These are phyloP conservation scores for Veloboletus limbatus DNA, from an alignment of 1,284 basidiomycete species.

Conservation along the genomic window DNA sequence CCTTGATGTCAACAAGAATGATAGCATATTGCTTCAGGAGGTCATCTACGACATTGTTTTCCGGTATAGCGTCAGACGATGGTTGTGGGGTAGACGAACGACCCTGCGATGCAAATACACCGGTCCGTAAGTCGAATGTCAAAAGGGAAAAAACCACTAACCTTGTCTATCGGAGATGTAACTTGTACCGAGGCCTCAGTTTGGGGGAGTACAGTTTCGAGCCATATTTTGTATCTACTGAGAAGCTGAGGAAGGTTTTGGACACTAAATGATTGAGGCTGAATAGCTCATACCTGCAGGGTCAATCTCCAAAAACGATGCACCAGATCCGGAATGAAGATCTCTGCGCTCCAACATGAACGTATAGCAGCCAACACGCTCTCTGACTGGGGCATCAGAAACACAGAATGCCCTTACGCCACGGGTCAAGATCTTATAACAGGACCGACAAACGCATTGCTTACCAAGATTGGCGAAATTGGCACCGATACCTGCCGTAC, in stretches of 20 bases:
- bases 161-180: slow-evolving; percentile 31
- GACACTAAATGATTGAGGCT: not conserved
- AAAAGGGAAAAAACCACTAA: slow-evolving; percentile 1
- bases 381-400: slow-evolving; percentile 61
- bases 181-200: slow-evolving; percentile 34
- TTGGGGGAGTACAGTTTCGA: slow-evolving; percentile 48
- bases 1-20: slow-evolving; percentile 62
- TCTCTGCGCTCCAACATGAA: slow-evolving; percentile 80
- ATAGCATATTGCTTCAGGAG: slow-evolving; percentile 59
- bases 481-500: slow-evolving; percentile 43
- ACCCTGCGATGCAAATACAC: slow-evolving; percentile 21
- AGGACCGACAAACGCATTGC: not conserved
- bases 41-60: slow-evolving; percentile 61
- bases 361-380: slow-evolving; percentile 72
- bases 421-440: slow-evolving; percentile 22
- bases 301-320: slow-evolving; percentile 87
- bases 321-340: slow-evolving; percentile 79
- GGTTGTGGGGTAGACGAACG: slow-evolving; percentile 53
- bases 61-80: slow-evolving; percentile 47
- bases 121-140: not conserved
- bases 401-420: slow-evolving; percentile 34
- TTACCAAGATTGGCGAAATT: slow-evolving; percentile 25
- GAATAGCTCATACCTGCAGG: slow-evolving; percentile 61
- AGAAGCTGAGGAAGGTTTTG: slow-evolving; percentile 52
- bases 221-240: slow-evolving; percentile 74